Percentiles rank a stretch among this genome's conserved stretches.
These are phyloP conservation scores for Fraxinus nigra DNA, from an alignment of 305 asterid genomes.

Conservation along the genomic window DNA sequence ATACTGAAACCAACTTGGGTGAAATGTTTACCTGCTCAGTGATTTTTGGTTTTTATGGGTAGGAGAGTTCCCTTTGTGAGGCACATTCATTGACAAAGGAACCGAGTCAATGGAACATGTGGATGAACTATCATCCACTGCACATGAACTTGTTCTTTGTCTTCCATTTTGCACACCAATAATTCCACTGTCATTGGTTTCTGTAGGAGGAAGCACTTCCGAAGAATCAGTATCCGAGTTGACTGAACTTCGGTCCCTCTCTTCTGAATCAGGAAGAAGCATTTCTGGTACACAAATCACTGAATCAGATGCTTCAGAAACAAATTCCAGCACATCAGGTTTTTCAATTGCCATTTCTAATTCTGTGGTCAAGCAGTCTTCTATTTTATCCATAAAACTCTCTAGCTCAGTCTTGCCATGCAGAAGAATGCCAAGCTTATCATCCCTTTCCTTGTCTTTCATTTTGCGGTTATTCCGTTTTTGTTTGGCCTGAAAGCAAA, in stretches of 20 bases:
- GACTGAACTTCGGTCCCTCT: slow-evolving; percentile 51
- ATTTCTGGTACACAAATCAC: slow-evolving; percentile 52
- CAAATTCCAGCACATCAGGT: slow-evolving; percentile 53
- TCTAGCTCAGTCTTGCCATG: slow-evolving; percentile 54
- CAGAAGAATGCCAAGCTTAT: slow-evolving; percentile 31
- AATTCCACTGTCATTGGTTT: slow-evolving; percentile 47
- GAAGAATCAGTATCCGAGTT: slow-evolving; percentile 68
- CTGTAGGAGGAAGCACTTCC: slow-evolving; percentile 57
- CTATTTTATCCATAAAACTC: slow-evolving; percentile 35
- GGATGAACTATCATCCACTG: slow-evolving; percentile 79
- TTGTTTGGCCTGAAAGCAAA: slow-evolving; percentile 61
- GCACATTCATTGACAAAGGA: slow-evolving; percentile 50
- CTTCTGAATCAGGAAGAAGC: slow-evolving; percentile 54
- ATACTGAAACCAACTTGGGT: neutral
- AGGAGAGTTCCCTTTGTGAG: slow-evolving; percentile 41
- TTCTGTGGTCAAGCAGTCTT: slow-evolving; percentile 44
- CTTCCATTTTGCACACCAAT: slow-evolving; percentile 56
- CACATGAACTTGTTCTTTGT: slow-evolving; percentile 48
- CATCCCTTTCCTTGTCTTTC: slow-evolving; percentile 78
- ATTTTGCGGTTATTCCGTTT: slow-evolving; percentile 68
- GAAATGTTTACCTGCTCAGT: slow-evolving; percentile 52
- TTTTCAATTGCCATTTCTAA: slow-evolving; percentile 45
- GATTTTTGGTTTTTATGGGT: slow-evolving; percentile 50
- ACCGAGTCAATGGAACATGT: slow-evolving; percentile 74
- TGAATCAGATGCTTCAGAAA: slow-evolving; percentile 75